A percentile compares a stretch with the other conserved stretches of the same genome.
These are phyloP conservation scores for Cercospora sp. DNA, from an alignment of 2,329 filamentous ascomycete genomes.

Conservation along the genomic window DNA sequence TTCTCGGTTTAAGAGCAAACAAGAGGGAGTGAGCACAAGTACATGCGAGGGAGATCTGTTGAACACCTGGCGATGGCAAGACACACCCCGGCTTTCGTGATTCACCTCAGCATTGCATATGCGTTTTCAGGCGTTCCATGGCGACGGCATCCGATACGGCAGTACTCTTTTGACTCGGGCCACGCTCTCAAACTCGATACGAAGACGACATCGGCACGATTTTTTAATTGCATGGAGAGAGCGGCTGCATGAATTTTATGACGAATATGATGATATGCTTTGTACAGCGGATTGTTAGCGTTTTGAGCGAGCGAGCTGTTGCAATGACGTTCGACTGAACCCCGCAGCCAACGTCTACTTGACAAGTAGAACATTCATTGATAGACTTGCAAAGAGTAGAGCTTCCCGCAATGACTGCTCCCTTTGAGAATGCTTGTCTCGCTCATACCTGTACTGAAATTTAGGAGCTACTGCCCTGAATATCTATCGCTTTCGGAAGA, in stretches of 20 bases:
- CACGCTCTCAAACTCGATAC: not conserved
- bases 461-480: not conserved
- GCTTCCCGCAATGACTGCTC: not conserved
- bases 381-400: not conserved
- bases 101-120: not conserved
- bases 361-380: not conserved
- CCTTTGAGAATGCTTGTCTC: not conserved
- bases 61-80: not conserved
- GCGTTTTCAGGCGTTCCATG: not conserved
- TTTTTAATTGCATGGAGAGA: not conserved
- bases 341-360: not conserved
- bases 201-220: not conserved
- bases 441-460: not conserved
- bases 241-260: not conserved
- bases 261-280: not conserved
- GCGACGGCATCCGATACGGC: not conserved
- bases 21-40: slow-evolving; percentile 1
- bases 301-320: slow-evolving; percentile 11
- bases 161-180: not conserved
- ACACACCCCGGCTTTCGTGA: not conserved
- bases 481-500: not conserved
- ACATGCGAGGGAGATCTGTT: not conserved
- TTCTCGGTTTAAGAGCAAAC: slow-evolving; percentile 41
- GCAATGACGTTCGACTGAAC: slow-evolving; percentile 1
- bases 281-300: not conserved